These are phyloP conservation scores for Tolypocladium album DNA, from an alignment of 2,329 filamentous ascomycete species.

Conservation along the genomic window DNA sequence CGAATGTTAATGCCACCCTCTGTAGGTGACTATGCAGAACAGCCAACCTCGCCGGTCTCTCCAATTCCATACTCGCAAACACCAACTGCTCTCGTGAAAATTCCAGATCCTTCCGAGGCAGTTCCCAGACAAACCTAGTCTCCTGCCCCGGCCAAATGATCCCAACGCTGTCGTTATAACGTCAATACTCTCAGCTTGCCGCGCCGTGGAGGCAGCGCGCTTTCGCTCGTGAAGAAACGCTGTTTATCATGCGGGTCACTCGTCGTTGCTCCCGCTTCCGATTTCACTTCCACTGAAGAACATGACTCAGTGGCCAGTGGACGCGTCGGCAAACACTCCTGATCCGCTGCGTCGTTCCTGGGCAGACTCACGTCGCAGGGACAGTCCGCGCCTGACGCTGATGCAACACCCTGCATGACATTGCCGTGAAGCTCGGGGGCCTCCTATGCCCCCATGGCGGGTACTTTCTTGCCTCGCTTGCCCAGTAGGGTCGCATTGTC, in stretches of 20 bases:
- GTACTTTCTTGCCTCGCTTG: conserved; percentile 47
- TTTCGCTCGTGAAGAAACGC: background rate
- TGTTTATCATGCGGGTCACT: background rate
- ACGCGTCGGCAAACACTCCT: background rate
- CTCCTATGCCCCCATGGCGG: conserved; percentile 29
- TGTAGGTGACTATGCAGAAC: background rate
- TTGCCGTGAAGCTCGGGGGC: background rate
- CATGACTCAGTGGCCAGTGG: background rate
- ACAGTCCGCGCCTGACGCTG: background rate
- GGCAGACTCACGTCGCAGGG: background rate
- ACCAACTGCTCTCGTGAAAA: background rate
- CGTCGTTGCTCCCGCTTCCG: background rate
- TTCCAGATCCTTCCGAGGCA: conserved; percentile 9
- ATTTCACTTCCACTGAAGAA: background rate
- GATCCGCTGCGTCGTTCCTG: background rate
- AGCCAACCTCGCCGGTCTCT: background rate
- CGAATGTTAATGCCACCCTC: background rate
- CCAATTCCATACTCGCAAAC: background rate
- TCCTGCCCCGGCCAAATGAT: conserved; percentile 9
- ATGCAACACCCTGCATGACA: background rate
- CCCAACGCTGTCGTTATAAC: conserved; percentile 8
- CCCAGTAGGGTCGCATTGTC: conserved; percentile 86
- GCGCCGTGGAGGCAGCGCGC: background rate
- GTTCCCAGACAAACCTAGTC: conserved; percentile 1
- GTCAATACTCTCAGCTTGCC: background rate